Percentiles rank a stretch among this genome's conserved stretches.
These are phyloP conservation scores for Tuber borchii DNA, from an alignment of 495 filamentous ascomycete species.

Conservation along the genomic window DNA sequence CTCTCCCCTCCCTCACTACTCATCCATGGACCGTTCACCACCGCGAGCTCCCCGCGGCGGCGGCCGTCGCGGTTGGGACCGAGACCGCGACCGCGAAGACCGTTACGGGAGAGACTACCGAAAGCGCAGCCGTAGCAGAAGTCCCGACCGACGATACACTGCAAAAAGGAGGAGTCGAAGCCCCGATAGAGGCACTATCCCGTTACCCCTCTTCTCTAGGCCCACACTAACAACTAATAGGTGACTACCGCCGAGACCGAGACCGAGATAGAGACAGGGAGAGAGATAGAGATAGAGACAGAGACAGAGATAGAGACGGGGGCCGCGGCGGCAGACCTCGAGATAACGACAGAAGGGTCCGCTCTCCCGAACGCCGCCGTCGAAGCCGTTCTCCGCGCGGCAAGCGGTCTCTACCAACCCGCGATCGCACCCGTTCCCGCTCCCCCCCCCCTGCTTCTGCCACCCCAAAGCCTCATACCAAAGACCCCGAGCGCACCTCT, in stretches of 20 bases:
- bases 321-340: conserved; percentile 20
- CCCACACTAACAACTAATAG: neutral
- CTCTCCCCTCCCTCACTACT: neutral
- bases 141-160: neutral
- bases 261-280: conserved; percentile 33
- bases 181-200: neutral
- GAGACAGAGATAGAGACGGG: conserved; percentile 23
- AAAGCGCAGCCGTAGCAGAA: neutral
- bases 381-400: conserved; percentile 41
- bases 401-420: conserved; percentile 41
- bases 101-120: conserved; percentile 25
- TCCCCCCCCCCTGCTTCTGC: conserved; percentile 39
- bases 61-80: conserved; percentile 21
- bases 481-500: conserved; percentile 17
- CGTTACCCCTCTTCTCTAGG: neutral
- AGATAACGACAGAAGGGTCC: neutral
- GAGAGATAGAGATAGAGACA: conserved; percentile 33
- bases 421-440: conserved; percentile 39
- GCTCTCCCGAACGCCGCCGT: neutral
- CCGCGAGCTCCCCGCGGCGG: conserved; percentile 28
- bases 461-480: conserved; percentile 43
- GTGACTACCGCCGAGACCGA: conserved; percentile 3
- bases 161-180: neutral
- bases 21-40: conserved; percentile 32
- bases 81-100: conserved; percentile 38